These are phyloP conservation scores for Trichosporon asahii DNA, from an alignment of 1,284 basidiomycete species.

Conservation along the genomic window DNA sequence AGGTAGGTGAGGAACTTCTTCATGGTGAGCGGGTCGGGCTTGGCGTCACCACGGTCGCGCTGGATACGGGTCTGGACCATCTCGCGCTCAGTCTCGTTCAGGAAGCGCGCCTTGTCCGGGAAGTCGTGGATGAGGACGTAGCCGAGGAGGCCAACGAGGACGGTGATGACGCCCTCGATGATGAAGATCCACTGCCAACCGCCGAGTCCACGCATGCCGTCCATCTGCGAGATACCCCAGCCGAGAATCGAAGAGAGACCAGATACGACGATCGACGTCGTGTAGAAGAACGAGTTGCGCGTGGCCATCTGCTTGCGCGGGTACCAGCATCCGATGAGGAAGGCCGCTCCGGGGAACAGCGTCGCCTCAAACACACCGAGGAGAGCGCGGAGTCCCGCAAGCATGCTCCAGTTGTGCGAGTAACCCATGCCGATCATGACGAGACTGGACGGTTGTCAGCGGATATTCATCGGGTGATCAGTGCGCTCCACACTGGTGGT, in stretches of 20 bases:
- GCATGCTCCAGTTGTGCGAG: conserved; percentile 32
- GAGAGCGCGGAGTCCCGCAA: conserved; percentile 38
- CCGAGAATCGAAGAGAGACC: conserved; percentile 13
- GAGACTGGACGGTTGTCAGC: conserved; percentile 23
- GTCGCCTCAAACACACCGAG: conserved; percentile 44
- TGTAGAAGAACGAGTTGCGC: conserved; percentile 46
- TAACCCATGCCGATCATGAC: conserved; percentile 51
- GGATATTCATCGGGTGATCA: not conserved
- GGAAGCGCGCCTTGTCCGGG: conserved; percentile 21
- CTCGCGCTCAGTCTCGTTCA: conserved; percentile 14
- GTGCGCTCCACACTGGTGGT: no score
- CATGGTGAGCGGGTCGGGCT: conserved; percentile 47
- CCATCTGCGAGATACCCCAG: conserved; percentile 16
- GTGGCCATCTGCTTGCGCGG: conserved; percentile 52
- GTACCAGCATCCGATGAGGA: conserved; percentile 53
- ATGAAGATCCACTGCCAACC: conserved; percentile 26
- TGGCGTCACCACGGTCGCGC: conserved; percentile 43
- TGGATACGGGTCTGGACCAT: conserved; percentile 20
- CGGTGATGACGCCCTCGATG: conserved; percentile 20
- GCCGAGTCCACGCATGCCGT: conserved; percentile 10
- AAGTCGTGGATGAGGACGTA: conserved; percentile 20
- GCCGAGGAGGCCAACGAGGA: conserved; percentile 14
- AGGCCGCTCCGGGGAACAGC: conserved; percentile 49
- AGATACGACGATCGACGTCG: conserved; percentile 24
- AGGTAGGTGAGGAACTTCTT: conserved; percentile 44